These are phyloP conservation scores for Oryza coarctata DNA, from an alignment of 176 grass and related monocot species.

Conservation along the genomic window DNA sequence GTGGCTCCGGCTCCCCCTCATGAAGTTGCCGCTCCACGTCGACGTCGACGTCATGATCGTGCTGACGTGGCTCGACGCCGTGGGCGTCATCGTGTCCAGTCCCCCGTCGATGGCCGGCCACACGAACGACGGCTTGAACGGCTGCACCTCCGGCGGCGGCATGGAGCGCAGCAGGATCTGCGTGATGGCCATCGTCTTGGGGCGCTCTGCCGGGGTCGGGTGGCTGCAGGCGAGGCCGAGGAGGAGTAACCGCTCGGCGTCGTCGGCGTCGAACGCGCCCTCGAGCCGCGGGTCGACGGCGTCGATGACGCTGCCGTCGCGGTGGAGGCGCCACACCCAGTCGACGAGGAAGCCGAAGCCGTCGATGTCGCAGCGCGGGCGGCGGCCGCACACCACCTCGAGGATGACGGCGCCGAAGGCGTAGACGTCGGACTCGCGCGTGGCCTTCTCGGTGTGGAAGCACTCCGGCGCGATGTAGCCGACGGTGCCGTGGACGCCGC, in stretches of 20 bases:
- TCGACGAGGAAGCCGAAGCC: slow-evolving; percentile 47
- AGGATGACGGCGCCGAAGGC: slow-evolving; percentile 82
- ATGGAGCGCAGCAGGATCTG: slow-evolving; percentile 55
- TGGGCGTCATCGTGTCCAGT: slow-evolving; percentile 36
- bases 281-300: slow-evolving; percentile 56
- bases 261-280: slow-evolving; percentile 30
- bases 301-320: slow-evolving; percentile 56
- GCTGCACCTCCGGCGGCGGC: slow-evolving; percentile 51
- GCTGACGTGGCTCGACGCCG: slow-evolving; percentile 39
- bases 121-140: slow-evolving; percentile 71
- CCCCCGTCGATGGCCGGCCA: slow-evolving; percentile 47
- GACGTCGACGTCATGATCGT: slow-evolving; percentile 49
- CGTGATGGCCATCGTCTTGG: slow-evolving; percentile 52
- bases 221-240: slow-evolving; percentile 89
- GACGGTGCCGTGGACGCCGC: slow-evolving; percentile 70
- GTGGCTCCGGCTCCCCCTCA: neutral
- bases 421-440: slow-evolving; percentile 85
- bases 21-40: slow-evolving; percentile 42
- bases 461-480: slow-evolving; percentile 92
- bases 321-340: slow-evolving; percentile 91
- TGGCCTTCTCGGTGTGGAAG: slow-evolving; percentile 96
- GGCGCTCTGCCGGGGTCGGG: slow-evolving; percentile 55
- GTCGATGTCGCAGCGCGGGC: slow-evolving; percentile 58
- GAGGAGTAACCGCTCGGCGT: slow-evolving; percentile 64
- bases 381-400: slow-evolving; percentile 77